Base-by-base conservation (phyloP, 1,139 yeast species). In the Sugiyamaella novakii region DNA sequence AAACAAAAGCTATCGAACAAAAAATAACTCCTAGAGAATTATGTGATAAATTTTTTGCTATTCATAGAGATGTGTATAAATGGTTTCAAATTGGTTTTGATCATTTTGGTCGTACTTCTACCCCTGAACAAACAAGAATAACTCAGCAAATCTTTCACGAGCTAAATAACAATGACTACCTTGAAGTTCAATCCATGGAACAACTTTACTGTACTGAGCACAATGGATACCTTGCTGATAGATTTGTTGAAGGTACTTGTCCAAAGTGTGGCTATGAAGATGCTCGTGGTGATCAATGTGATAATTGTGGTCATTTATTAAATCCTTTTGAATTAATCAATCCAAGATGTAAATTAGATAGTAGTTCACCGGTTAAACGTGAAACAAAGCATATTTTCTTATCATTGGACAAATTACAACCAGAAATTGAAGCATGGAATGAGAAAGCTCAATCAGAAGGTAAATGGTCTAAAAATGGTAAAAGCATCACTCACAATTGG, bases 241-340 rank as follows among this genome's bases (percentile, higher is more conserved):
- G 99, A 70, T 92, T 82, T 65, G 98, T 92, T 33, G 98, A 94
- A 73, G 99, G 99, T 58, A 87, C 83, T 46, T 92, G 99, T 74
- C 98, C 98, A 54, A 84, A 84, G 69, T 92, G 99, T 75, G 79
- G 76, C 38, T 92, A 89, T 65, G 95, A 86, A 56, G 98, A 92
- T 68, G 99, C 99, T 31, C 83, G 98, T 69, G 99, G 99, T 60
- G 99, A 92, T 68, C 99, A 92, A 74, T 92, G 99, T 78, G 99
- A 92, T 69, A 85, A 84, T 63, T 92, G 99, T 76, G 99, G 98
- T 55, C 72, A 75, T 52, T 76, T 92, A 57, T 77, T 94, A 60
- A 88, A 91, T 66, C 96, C 98, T 43, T 84, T 89, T 65, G 98
- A 92, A 68, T 80, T 92, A 65, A 84, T 91, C 58, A 78, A 89